phyloP scores from a whole-genome alignment of 106 monocot species.

The Dendrobium officinale region DNA sequence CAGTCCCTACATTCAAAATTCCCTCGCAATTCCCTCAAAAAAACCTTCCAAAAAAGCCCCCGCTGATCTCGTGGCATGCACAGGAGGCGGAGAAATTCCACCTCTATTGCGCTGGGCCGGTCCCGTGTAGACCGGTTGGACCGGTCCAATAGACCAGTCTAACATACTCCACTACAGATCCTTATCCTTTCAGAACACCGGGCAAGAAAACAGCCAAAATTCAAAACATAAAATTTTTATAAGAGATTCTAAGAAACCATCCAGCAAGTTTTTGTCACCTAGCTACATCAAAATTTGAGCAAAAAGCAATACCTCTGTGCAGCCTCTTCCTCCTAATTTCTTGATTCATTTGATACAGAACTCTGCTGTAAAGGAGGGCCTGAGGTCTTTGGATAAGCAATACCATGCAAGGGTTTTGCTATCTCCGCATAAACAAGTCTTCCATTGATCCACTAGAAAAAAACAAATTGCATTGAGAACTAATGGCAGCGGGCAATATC shows the following conservation, averaged over 20 bases:
- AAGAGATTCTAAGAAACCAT: too few species aligned
- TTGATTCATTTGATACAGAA: background rate
- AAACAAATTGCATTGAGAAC: background rate
- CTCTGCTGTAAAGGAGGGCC: slow-evolving; percentile 28
- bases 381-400: slow-evolving; percentile 27
- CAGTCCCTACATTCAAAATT: too few species aligned
- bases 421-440: slow-evolving; percentile 41
- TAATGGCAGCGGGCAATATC: too few species aligned
- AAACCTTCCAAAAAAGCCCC: too few species aligned
- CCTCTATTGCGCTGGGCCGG: too few species aligned
- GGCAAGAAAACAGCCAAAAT: background rate
- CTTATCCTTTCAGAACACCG: background rate
- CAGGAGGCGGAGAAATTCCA: too few species aligned
- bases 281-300: background rate
- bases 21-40: too few species aligned
- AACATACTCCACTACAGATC: background rate
- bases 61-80: too few species aligned
- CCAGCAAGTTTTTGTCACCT: background rate
- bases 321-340: background rate
- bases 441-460: slow-evolving; percentile 35
- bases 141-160: too few species aligned
- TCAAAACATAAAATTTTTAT: background rate
- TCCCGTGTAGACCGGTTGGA: too few species aligned
- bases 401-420: slow-evolving; percentile 23
- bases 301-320: background rate